A percentile compares a stretch with the other conserved stretches of the same genome.
phyloP scores from a whole-genome alignment of 2,329 filamentous ascomycete species.

The Hyphodiscus sp. region DNA sequence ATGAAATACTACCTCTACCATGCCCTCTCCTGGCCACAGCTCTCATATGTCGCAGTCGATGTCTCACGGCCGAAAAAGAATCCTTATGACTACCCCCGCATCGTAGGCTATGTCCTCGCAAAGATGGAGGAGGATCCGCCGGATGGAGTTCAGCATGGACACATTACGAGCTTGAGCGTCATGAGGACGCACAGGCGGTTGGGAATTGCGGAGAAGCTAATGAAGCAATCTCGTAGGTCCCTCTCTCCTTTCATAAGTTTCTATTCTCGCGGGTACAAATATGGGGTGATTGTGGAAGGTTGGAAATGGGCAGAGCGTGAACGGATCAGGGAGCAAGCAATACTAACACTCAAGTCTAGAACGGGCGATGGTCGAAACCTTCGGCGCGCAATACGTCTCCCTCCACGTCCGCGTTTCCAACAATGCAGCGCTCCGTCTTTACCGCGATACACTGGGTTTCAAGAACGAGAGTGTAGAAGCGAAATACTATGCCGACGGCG shows the following conservation, averaged over 20 bases:
- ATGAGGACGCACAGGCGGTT: conserved; percentile 92
- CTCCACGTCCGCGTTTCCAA: conserved; percentile 95
- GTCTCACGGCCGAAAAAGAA: conserved; percentile 71
- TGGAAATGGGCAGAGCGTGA: background rate
- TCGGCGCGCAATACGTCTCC: conserved; percentile 84
- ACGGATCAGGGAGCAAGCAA: background rate
- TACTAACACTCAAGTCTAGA: conserved; percentile 43
- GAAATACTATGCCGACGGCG: conserved; percentile 96
- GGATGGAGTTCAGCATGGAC: conserved; percentile 86
- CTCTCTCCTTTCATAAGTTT: background rate
- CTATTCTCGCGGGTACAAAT: background rate
- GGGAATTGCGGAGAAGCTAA: conserved; percentile 93
- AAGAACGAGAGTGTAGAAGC: conserved; percentile 76
- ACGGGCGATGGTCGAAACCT: conserved; percentile 94
- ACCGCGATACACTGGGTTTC: conserved; percentile 88
- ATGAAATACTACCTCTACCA: conserved; percentile 99
- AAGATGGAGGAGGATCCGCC: conserved; percentile 99
- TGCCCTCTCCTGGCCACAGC: conserved; percentile 93
- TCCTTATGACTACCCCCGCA: conserved; percentile 87
- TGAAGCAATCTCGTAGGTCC: conserved; percentile 84
- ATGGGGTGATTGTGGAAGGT: background rate
- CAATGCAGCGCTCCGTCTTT: conserved; percentile 81
- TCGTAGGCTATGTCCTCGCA: conserved; percentile 97
- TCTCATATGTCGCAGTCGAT: conserved; percentile 94
- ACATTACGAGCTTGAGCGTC: conserved; percentile 91